Percentiles rank a stretch among this genome's conserved stretches.
These are phyloP conservation scores for Elsinoe necatrix DNA, from an alignment of 2,329 filamentous ascomycete species.

Conservation along the genomic window DNA sequence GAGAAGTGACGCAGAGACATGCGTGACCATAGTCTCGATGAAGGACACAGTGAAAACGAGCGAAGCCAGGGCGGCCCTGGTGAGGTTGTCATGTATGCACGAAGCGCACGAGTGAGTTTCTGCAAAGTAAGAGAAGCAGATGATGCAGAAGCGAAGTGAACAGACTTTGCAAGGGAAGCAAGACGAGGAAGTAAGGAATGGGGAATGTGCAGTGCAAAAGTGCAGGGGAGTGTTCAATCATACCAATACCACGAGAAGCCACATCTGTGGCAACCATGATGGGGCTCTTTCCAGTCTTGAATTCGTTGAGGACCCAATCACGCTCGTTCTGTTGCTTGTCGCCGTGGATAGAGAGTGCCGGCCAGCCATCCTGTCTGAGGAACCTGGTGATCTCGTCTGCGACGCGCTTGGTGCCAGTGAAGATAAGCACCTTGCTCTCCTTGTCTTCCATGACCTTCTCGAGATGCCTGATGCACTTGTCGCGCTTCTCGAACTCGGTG, in stretches of 20 bases:
- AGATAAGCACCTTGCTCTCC: slow-evolving; percentile 89
- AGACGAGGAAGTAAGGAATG: slow-evolving; percentile 29
- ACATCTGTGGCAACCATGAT: slow-evolving; percentile 99
- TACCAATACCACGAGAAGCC: slow-evolving; percentile 99
- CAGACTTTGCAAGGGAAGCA: slow-evolving; percentile 22
- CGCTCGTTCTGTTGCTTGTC: slow-evolving; percentile 99
- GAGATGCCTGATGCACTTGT: slow-evolving; percentile 92
- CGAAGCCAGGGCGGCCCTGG: slow-evolving; percentile 76
- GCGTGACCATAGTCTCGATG: slow-evolving; percentile 53
- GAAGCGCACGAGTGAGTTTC: slow-evolving; percentile 79
- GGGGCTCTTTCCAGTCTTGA: slow-evolving; percentile 98
- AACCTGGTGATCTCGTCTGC: slow-evolving; percentile 97
- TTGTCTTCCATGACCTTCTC: slow-evolving; percentile 98
- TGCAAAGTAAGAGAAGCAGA: slow-evolving; percentile 62
- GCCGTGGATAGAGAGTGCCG: slow-evolving; percentile 93
- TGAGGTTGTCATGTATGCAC: slow-evolving; percentile 64
- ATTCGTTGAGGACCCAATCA: slow-evolving; percentile 98
- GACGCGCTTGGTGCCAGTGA: slow-evolving; percentile 78
- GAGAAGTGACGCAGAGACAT: slow-evolving; percentile 62
- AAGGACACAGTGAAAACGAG: slow-evolving; percentile 81
- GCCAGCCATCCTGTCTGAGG: slow-evolving; percentile 96
- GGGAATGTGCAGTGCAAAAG: slow-evolving; percentile 25
- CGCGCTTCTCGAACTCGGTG: slow-evolving; percentile 93
- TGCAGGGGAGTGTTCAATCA: slow-evolving; percentile 58
- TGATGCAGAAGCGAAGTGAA: slow-evolving; percentile 42